phyloP scores from a whole-genome alignment of 495 filamentous ascomycete species.

The Tuber borchii region DNA sequence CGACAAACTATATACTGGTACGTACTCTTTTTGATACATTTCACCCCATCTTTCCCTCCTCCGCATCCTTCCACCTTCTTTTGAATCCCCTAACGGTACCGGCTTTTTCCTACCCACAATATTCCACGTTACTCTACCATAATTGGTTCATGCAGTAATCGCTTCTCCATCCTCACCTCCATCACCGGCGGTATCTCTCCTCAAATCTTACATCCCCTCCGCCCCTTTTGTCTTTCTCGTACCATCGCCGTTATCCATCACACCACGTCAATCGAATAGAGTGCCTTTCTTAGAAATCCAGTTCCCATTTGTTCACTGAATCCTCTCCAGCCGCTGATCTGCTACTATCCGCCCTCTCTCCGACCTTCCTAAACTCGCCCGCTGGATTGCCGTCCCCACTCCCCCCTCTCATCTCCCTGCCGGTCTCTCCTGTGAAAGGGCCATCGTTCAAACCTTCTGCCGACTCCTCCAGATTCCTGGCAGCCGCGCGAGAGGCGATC shows the following conservation, averaged over 20 bases:
- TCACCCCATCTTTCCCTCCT: conserved; percentile 4
- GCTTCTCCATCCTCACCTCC: conserved; percentile 15
- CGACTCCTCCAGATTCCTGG: conserved; percentile 12
- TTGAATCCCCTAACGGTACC: not conserved
- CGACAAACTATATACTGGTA: not conserved
- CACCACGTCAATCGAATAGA: conserved; percentile 2
- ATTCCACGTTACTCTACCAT: not conserved
- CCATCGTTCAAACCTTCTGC: conserved; percentile 24
- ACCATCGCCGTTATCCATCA: conserved; percentile 16
- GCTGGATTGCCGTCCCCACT: conserved; percentile 29
- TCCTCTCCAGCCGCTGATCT: conserved; percentile 23
- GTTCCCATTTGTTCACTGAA: not conserved
- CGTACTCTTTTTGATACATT: conserved; percentile 5
- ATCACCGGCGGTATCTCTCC: conserved; percentile 10
- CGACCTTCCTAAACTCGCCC: conserved; percentile 37
- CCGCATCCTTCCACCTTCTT: conserved; percentile 11
- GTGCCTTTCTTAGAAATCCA: conserved; percentile 16
- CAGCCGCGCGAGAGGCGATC: conserved; percentile 17
- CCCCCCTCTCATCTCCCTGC: conserved; percentile 23
- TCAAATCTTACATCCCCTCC: conserved; percentile 14
- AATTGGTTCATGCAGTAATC: conserved; percentile 9
- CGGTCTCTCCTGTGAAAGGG: conserved; percentile 12
- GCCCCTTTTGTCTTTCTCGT: conserved; percentile 18
- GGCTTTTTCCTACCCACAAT: not conserved
- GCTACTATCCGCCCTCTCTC: conserved; percentile 24